These are phyloP conservation scores for Curvularia sp. DNA, from an alignment of 2,329 filamentous ascomycete species.

Conservation along the genomic window DNA sequence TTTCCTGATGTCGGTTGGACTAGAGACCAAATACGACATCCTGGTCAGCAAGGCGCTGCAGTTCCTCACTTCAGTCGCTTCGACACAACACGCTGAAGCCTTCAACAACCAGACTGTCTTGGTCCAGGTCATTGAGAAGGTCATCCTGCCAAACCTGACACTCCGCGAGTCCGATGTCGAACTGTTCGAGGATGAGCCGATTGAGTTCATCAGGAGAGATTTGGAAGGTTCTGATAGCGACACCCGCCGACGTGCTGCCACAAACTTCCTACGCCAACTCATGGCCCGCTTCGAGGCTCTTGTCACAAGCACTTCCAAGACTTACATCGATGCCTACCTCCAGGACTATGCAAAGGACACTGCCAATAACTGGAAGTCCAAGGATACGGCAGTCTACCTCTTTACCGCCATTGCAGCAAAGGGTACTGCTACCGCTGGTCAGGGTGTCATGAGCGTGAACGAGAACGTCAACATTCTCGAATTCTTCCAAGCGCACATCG, in stretches of 20 bases:
- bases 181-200: conserved; percentile 97
- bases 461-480: conserved; percentile 81
- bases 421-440: conserved; percentile 82
- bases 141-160: conserved; percentile 90
- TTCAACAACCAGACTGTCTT: conserved; percentile 86
- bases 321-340: conserved; percentile 87
- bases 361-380: conserved; percentile 85
- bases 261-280: conserved; percentile 89
- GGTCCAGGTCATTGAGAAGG: conserved; percentile 90
- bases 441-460: conserved; percentile 92
- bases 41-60: conserved; percentile 93
- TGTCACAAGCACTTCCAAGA: conserved; percentile 85
- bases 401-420: conserved; percentile 95
- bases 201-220: conserved; percentile 95
- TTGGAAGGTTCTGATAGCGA: conserved; percentile 96
- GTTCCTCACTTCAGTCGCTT: conserved; percentile 89
- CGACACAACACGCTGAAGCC: conserved; percentile 75
- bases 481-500: conserved; percentile 93
- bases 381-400: conserved; percentile 97
- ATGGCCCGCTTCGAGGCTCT: conserved; percentile 86
- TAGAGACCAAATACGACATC: conserved; percentile 91
- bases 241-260: conserved; percentile 88
- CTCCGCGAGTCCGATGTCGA: conserved; percentile 93
- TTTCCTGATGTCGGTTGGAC: conserved; percentile 82
- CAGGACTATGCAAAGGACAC: conserved; percentile 71